A percentile compares a stretch with the other conserved stretches of the same genome.
Evolutionary conservation across 352 stramenopile species (phyloP).

Genomic region (Phytophthora pinifolia): DNA sequence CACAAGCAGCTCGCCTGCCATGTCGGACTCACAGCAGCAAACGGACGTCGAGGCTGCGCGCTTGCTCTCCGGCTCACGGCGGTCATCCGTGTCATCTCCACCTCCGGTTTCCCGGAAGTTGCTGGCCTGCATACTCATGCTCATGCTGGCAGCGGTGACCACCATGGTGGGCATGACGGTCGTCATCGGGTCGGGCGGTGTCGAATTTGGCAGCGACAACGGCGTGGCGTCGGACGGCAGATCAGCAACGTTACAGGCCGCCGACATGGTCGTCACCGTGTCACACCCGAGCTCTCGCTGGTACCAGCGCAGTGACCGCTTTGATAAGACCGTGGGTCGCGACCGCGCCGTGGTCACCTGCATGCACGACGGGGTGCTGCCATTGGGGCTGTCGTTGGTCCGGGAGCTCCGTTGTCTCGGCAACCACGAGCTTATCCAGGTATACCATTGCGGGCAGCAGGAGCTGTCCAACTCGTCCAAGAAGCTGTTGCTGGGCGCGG

Average conservation of each 20-base stretch:
- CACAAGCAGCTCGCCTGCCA: neutral
- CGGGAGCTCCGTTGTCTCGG: slow-evolving; percentile 39
- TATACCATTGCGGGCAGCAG: slow-evolving; percentile 39
- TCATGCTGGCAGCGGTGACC: slow-evolving; percentile 15
- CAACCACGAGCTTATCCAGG: slow-evolving; percentile 38
- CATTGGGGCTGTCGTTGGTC: slow-evolving; percentile 43
- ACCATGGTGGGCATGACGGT: slow-evolving; percentile 28
- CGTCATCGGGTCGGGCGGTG: slow-evolving; percentile 6
- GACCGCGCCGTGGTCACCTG: slow-evolving; percentile 38
- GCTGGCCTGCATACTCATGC: slow-evolving; percentile 19
- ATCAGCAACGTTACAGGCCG: slow-evolving; percentile 21
- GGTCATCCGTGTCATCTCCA: slow-evolving; percentile 3
- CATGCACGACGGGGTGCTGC: slow-evolving; percentile 30
- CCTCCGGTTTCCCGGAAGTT: slow-evolving; percentile 10
- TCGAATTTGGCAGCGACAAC: slow-evolving; percentile 18
- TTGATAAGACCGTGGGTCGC: slow-evolving; percentile 27
- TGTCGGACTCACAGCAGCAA: neutral
- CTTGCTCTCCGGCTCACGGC: slow-evolving; percentile 4
- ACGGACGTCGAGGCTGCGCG: slow-evolving; percentile 15
- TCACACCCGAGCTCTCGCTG: slow-evolving; percentile 19
- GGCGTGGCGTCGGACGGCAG: slow-evolving; percentile 7
- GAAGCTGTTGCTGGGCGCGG: slow-evolving; percentile 12
- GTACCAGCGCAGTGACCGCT: slow-evolving; percentile 27
- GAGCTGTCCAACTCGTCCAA: slow-evolving; percentile 34
- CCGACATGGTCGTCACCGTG: slow-evolving; percentile 8